Evolutionary conservation across 2,329 filamentous ascomycete species (phyloP), one percentile per base, ranked within the genome.

Genomic region (Stenocarpella maydis): DNA sequence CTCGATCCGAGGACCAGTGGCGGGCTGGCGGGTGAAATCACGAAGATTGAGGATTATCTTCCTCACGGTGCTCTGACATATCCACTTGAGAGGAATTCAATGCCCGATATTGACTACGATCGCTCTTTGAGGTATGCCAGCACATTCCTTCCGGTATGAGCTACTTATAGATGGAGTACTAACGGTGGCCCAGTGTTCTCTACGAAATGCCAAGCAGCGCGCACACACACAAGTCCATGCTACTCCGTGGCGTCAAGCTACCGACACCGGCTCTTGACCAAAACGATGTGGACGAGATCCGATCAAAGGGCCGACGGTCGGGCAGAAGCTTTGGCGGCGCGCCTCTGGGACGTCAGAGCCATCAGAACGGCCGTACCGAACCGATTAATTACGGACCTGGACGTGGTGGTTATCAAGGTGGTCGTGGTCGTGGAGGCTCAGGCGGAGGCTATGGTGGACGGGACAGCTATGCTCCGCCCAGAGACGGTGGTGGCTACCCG

Each of bases 201-300:
- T 99, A 97, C 77, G 89, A 94, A 53, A 92, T 98, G 81, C 95
- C 95, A 0, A 84, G 86, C 49, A 89, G 88, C 21, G 85, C 84
- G 12, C 87, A 93, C 74, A 83, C 89, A 5, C 96, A 99, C 82
- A 98, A 98, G 78, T 98, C 95, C 7, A 97, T 97, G 92, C 87
- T 99, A 17, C 86, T 99, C 43, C 91, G 94, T 3, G 96, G 96
- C 15, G 90, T 95, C 47, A 90, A 91, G 74, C 86, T 95, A 68
- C 89, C 92, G 5, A 82, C 86, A 2, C 89, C 93, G 1, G 91
- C 89, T 12, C 87, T 99, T 1, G 92, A 92, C 69, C 86, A 88
- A 41, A 88, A 87, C 69, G 95, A 98, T 76, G 89, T 95, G 66
- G 91, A 95, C 72, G 85, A 87, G 9, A 87, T 95, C 52, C 89